Percentiles rank a stretch among this genome's conserved stretches.
Conservation (phyloP, 139 green algal genomes). For the Edaphochlamys debaryana region DNA sequence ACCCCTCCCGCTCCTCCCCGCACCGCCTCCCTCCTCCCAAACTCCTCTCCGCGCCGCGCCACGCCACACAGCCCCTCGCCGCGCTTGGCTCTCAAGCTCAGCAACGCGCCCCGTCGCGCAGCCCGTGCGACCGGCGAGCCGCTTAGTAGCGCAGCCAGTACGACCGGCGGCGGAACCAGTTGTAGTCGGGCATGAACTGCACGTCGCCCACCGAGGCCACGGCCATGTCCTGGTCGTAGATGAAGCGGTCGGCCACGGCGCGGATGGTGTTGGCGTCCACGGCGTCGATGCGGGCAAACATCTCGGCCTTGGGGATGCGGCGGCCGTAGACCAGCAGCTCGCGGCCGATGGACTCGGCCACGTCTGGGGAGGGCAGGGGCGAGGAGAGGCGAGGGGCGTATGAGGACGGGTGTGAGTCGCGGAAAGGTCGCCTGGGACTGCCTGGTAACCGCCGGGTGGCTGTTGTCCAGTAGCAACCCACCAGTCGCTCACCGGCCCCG, state of each 20-base stretch:
- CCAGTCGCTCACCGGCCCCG: too few species aligned
- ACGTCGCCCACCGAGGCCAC: slow-evolving; percentile 91
- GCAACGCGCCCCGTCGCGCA: too few species aligned
- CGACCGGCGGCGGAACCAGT: slow-evolving; percentile 91
- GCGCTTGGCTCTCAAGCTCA: too few species aligned
- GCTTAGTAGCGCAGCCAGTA: slow-evolving; percentile 95
- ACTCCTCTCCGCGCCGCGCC: too few species aligned
- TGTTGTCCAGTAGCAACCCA: too few species aligned
- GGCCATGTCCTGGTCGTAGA: slow-evolving; percentile 92
- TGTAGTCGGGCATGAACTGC: slow-evolving; percentile 95
- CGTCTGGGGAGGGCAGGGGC: slow-evolving; percentile 52
- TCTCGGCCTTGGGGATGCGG: slow-evolving; percentile 92
- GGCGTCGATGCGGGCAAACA: slow-evolving; percentile 97
- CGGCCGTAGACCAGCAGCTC: slow-evolving; percentile 96
- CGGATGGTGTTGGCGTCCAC: slow-evolving; percentile 90
- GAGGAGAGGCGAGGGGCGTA: neutral
- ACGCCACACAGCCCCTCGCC: too few species aligned
- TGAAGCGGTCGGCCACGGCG: slow-evolving; percentile 88
- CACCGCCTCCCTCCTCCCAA: too few species aligned
- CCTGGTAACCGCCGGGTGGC: neutral
- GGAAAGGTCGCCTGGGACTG: too few species aligned
- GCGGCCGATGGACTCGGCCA: slow-evolving; percentile 95
- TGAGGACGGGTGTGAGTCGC: too few species aligned
- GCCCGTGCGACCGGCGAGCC: too few species aligned
- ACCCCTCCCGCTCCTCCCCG: too few species aligned